Percentiles rank a stretch among this genome's conserved stretches.
phyloP scores from a whole-genome alignment of 2,329 filamentous ascomycete genomes.

The Chrysoporthe cubensis region DNA sequence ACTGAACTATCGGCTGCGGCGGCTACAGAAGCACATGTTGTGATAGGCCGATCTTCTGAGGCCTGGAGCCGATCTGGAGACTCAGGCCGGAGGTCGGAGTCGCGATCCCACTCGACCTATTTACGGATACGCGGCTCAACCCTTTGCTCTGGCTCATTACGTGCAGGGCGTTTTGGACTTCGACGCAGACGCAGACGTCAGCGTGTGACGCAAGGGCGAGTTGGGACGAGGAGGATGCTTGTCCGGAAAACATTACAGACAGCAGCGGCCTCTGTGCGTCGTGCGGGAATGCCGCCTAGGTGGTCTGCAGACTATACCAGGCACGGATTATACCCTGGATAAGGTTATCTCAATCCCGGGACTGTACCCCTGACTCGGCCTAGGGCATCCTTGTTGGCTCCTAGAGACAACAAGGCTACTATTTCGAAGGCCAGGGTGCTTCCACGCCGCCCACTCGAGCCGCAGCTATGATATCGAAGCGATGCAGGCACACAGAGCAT shows the following conservation, averaged over 20 bases:
- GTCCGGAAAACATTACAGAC: not conserved
- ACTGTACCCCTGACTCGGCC: conserved; percentile 9
- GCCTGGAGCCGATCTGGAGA: no score
- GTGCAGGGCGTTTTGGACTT: conserved; percentile 9
- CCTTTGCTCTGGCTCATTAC: not conserved
- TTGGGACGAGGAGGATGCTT: conserved; percentile 1
- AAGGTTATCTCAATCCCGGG: conserved; percentile 24
- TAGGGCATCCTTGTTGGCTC: conserved; percentile 16
- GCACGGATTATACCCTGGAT: conserved; percentile 12
- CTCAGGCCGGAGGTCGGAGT: no score
- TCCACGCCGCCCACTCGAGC: not conserved
- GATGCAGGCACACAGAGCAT: not conserved
- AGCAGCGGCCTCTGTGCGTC: not conserved
- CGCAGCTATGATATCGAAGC: not conserved
- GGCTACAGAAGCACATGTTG: not conserved
- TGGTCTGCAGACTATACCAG: not conserved
- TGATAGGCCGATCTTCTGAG: not conserved
- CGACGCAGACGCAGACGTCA: conserved; percentile 18
- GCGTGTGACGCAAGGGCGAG: not conserved
- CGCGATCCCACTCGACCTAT: no score
- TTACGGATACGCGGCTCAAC: no score
- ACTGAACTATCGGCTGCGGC: not conserved
- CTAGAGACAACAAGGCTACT: not conserved
- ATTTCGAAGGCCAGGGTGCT: not conserved
- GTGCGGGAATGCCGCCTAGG: not conserved